Base-by-base conservation (phyloP, 176 grass and related monocot species). In the Juncus effusus region DNA sequence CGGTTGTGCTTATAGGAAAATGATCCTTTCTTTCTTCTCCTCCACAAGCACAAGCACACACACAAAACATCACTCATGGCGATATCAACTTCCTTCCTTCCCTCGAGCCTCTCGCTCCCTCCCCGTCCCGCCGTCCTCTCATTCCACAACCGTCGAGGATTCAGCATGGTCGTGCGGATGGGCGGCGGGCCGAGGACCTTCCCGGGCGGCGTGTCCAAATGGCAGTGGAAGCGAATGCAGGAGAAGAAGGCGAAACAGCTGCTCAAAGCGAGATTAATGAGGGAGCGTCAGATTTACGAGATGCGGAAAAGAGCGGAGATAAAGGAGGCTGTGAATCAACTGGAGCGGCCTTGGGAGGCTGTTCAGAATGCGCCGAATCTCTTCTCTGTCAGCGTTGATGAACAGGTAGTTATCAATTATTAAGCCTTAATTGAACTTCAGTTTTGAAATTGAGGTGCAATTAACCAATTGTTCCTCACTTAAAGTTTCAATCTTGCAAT, bases 181-280 rank as follows among this genome's bases (percentile, higher is more conserved):
- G 87, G 92, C 19, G 84, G 92, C 12, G 92, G 92, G 4, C 87
- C 92, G 13, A 80, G 92, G 61, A 91, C 87, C 42, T 95, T 13
- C 76, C 90, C 90, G 0, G 85, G 90, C 54, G 84, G 87, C 56
- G 92, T 96, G 40, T 74, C 92, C 52, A 96, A 96, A 79, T 96
- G 92, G 92, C 87, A 96, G 70, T 96, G 92, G 92, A 96, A 96
- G 82, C 78, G 87, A 40, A 96, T 96, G 92, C 92, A 96, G 61
- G 52, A 73, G 37, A 85, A 80, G 78, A 96, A 91, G 73, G 79
- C 84, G 2, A 87, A 78, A 82, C 92, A 91, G 82, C 84, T 91
- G 5, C 87, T 96, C 70, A 96, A 91, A 78, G 92, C 92, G 38
- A 81, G 92, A 36, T 87, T 96, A 19, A 74, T 75, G 3, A 85